Evolutionary conservation across 2,329 filamentous ascomycete genomes (phyloP).

Genomic region (Phaeoacremonium minimum): DNA sequence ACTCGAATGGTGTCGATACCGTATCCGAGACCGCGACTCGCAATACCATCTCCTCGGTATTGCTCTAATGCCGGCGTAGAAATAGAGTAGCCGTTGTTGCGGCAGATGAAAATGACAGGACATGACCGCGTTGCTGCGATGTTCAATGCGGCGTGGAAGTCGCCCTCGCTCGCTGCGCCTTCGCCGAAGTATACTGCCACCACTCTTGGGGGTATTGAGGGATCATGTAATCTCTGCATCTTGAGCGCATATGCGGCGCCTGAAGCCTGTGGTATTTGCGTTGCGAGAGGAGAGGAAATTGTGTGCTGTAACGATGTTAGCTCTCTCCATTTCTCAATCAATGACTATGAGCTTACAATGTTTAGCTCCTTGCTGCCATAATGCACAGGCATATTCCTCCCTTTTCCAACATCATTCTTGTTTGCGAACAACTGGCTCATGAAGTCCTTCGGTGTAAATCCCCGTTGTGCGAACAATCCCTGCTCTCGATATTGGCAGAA

Average conservation of each 20-base stretch:
- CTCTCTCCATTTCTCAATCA: constrained; percentile 1
- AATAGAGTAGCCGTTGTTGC: constrained; percentile 82
- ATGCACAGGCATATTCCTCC: constrained; percentile 96
- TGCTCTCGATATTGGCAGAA: constrained; percentile 95
- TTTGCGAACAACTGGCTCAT: constrained; percentile 96
- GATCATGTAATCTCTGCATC: constrained; percentile 63
- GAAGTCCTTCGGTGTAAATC: constrained; percentile 82
- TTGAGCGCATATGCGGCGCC: constrained; percentile 78
- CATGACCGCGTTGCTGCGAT: constrained; percentile 75
- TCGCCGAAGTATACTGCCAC: constrained; percentile 79
- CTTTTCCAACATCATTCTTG: constrained; percentile 70
- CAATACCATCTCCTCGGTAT: constrained; percentile 78
- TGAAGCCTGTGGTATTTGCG: constrained; percentile 74
- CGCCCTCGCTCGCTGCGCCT: constrained; percentile 75
- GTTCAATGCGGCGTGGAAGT: constrained; percentile 79
- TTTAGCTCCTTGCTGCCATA: constrained; percentile 83
- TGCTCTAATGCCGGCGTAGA: constrained; percentile 76
- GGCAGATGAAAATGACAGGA: constrained; percentile 74
- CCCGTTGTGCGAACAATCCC: constrained; percentile 84
- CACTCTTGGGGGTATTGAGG: constrained; percentile 54
- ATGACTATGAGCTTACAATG: constrained; percentile 53
- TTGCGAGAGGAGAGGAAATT: constrained; percentile 73
- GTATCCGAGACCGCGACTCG: constrained; percentile 71
- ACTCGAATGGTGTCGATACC: constrained; percentile 82
- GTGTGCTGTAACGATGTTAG: constrained; percentile 50